phyloP scores from a whole-genome alignment of 1,139 yeast genomes.

The Yamadazyma taylorii region DNA sequence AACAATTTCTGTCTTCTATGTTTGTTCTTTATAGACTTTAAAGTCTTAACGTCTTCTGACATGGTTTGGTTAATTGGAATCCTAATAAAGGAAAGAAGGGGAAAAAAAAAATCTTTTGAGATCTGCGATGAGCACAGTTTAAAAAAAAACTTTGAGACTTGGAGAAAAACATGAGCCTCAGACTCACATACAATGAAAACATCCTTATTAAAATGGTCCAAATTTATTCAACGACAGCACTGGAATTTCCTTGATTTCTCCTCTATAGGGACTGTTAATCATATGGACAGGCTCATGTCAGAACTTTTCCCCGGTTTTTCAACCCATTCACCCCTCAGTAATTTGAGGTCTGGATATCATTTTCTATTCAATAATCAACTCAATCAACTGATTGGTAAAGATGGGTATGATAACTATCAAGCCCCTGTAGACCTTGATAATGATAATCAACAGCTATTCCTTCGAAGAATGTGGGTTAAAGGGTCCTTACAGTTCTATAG shows the following conservation, averaged over 20 bases:
- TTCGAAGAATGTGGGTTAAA: slow-evolving; percentile 79
- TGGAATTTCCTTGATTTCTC: slow-evolving; percentile 17
- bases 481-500: slow-evolving; percentile 54
- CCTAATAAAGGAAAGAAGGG: no score
- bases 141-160: no score
- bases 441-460: slow-evolving; percentile 34
- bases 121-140: slow-evolving; percentile 8
- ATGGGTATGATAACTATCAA: slow-evolving; percentile 84
- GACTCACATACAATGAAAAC: slow-evolving; percentile 1
- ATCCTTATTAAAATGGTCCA: slow-evolving; percentile 9
- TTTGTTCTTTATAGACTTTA: slow-evolving; percentile 64
- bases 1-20: slow-evolving; percentile 77
- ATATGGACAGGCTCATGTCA: slow-evolving; percentile 9
- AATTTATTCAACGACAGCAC: slow-evolving; percentile 5
- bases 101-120: slow-evolving; percentile 3
- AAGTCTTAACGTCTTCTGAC: slow-evolving; percentile 24
- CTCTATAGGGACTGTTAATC: slow-evolving; percentile 8
- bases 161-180: slow-evolving; percentile 7
- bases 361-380: slow-evolving; percentile 58
- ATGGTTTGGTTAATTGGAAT: no score
- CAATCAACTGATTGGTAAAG: slow-evolving; percentile 54
- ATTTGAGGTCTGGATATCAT: slow-evolving; percentile 52
- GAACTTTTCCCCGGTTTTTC: not conserved
- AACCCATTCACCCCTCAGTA: not conserved
- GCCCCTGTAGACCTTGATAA: slow-evolving; percentile 48